Conservation (phyloP, 2,329 filamentous ascomycete genomes). For the Ophiostoma sp. region DNA sequence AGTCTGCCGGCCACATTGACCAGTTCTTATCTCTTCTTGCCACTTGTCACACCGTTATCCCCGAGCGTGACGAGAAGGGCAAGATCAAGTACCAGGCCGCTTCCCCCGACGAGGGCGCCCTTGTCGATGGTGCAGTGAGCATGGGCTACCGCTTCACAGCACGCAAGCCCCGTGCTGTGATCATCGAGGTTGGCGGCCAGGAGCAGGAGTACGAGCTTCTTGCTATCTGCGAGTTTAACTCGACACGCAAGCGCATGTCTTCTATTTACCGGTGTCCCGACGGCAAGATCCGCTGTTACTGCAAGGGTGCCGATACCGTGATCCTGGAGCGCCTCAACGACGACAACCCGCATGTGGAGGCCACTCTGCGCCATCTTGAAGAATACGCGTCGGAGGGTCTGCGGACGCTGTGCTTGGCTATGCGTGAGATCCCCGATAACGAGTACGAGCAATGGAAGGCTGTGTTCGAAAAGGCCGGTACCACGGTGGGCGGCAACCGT, state of each 20-base stretch:
- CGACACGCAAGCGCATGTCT: conserved; percentile 94
- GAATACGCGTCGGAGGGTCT: conserved; percentile 96
- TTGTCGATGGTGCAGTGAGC: conserved; percentile 81
- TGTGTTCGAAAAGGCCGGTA: conserved; percentile 81
- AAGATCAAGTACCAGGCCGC: conserved; percentile 97
- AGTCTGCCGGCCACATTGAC: conserved; percentile 51
- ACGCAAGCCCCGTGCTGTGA: conserved; percentile 81
- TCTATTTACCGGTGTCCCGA: conserved; percentile 95
- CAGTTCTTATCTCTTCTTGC: conserved; percentile 84
- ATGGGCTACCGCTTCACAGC: conserved; percentile 89
- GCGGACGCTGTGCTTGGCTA: conserved; percentile 86
- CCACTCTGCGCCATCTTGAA: conserved; percentile 91
- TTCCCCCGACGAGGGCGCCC: conserved; percentile 92
- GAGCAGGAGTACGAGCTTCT: conserved; percentile 82
- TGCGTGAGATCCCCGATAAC: conserved; percentile 85
- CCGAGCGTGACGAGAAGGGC: conserved; percentile 73
- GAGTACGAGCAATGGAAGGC: conserved; percentile 85
- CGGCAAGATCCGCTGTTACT: conserved; percentile 88
- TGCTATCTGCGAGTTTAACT: conserved; percentile 99
- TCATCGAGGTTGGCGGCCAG: conserved; percentile 68
- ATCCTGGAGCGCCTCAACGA: conserved; percentile 84
- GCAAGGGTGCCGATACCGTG: conserved; percentile 95
- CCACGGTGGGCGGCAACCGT: conserved; percentile 85
- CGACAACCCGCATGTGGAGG: conserved; percentile 79
- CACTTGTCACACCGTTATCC: conserved; percentile 96